Base-by-base conservation (phyloP, 306 rosid species). In the Mimosa bimucronata region DNA sequence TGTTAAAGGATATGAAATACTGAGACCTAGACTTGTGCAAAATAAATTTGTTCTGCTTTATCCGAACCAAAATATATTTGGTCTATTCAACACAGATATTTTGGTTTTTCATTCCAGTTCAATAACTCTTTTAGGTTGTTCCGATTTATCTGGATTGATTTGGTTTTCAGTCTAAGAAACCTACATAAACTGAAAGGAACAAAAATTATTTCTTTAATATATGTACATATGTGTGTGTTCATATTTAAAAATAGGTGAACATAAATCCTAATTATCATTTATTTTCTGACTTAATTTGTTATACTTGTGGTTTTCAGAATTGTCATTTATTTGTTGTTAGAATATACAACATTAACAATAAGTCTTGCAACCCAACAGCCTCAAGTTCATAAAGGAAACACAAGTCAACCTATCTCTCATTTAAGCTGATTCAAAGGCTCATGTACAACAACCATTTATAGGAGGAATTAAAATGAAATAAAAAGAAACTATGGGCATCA, bases 321-420 rank as follows among this genome's bases (percentile, higher is more conserved):
- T 48, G 55, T 16, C 9, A 48, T 48, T 48, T 48, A 16, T 48
- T 42, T 48, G 6, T 48, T 13, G 55, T 16, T 48, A 19, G 55
- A 15, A 48, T 48, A 48, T 16, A 48, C 55, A 48, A 48, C 21
- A 48, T 14, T 4, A 16, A 48, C 55, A 48, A 2, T 34, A 34
- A 48, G 21, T 45, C 50, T 45, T 55, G 72, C 34, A 25, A 9
- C 16, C 68, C 60, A 16, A 46, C 46, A 44, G 61, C 23, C 50
- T 62, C 53, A 77, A 65, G 38, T 44, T 72, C 67, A 58, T 65
- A 80, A 28, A 70, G 28, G 72, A 44, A 23, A 50, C 71, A 61
- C 18, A 2, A 38, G 38, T 8, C 44, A 69, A 67, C 50, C 3
- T 58, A 8, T 37, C 8, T 25, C 3, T 77, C 53, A 45, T 21